Evolutionary conservation across 495 filamentous ascomycete genomes (phyloP), one percentile per base, ranked within the genome.

Genomic region (Aspergillus mulundensis): DNA sequence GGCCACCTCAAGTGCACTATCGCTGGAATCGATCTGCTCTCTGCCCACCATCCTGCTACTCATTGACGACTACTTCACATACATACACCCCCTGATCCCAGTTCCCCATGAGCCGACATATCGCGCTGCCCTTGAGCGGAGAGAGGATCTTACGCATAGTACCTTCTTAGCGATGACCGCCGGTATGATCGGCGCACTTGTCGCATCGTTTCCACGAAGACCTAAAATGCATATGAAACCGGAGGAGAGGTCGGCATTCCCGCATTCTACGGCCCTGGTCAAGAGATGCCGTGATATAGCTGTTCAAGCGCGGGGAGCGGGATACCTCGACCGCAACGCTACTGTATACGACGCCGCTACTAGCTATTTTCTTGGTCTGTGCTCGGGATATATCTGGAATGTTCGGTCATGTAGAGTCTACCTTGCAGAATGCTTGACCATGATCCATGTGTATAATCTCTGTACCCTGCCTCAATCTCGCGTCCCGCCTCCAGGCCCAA

Each of bases 71-170:
- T 95, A 89, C 71, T 95, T 95, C 64, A 91, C 84, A 7, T 93
- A 91, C 66, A 90, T 95, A 51, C 88, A 96, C 64, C 91, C 91
- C 1, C 74, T 96, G n/a, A 78, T 84, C 30, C 91, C 91, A 0
- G 81, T 96, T 46, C 91, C 91, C 0, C 91, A 96, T 67, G 89
- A 95, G 58, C 87, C 87, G 0, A 84, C 86, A n/a, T 95, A 95
- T 60, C 81, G 89, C 30, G 78, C 80, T 51, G 84, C 87, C 3
- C 87, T 93, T 62, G 74, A 77, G 14, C 78, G 74, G 36, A 79
- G 90, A 36, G 85, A 91, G 60, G 89, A 96, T 68, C 68, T 81
- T 25, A 82, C 72, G 6, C 87, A 84, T 61, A 74, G 76, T 14
- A 80, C 79, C 4, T 95, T 94, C 62, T 70, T 95, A 18, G 88